A percentile compares a stretch with the other conserved stretches of the same genome.
Conservation (phyloP, 768 basidiomycete species). For the Mycena floridula region DNA sequence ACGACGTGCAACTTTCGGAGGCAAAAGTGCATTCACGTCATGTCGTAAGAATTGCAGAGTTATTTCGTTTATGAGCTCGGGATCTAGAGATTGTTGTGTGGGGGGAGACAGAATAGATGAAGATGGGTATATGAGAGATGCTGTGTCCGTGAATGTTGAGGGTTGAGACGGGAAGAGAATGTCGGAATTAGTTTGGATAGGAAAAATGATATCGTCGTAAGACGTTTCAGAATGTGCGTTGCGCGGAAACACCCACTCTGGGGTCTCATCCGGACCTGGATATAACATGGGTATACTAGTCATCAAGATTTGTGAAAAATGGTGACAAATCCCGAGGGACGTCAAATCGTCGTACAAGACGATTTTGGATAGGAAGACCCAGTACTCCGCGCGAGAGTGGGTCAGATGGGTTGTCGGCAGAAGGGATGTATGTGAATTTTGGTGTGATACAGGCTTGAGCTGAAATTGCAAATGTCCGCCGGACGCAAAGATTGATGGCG, state of each 20-base stretch:
- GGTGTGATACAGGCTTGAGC: no score
- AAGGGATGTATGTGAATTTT: no score
- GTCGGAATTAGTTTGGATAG: not conserved
- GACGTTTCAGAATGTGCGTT: not conserved
- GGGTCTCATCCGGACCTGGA: slow-evolving; percentile 4
- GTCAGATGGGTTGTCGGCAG: slow-evolving; percentile 12
- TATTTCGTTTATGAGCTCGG: not conserved
- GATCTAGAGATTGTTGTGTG: not conserved
- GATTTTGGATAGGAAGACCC: not conserved
- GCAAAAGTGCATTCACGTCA: slow-evolving; percentile 1
- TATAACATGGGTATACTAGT: not conserved
- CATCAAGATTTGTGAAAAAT: not conserved
- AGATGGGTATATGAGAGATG: not conserved
- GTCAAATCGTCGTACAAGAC: slow-evolving; percentile 1
- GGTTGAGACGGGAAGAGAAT: not conserved
- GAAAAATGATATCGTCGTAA: not conserved
- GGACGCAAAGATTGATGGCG: slow-evolving; percentile 8
- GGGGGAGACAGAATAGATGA: not conserved
- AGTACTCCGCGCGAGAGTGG: slow-evolving; percentile 14
- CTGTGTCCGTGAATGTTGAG: not conserved
- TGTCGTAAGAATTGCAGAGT: not conserved
- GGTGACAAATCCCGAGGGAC: not conserved
- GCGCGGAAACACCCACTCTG: no score
- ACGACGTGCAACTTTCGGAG: not conserved
- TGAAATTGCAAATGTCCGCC: no score